These are phyloP conservation scores for Sonneratia alba DNA, from an alignment of 345 rosid genomes.

Conservation along the genomic window DNA sequence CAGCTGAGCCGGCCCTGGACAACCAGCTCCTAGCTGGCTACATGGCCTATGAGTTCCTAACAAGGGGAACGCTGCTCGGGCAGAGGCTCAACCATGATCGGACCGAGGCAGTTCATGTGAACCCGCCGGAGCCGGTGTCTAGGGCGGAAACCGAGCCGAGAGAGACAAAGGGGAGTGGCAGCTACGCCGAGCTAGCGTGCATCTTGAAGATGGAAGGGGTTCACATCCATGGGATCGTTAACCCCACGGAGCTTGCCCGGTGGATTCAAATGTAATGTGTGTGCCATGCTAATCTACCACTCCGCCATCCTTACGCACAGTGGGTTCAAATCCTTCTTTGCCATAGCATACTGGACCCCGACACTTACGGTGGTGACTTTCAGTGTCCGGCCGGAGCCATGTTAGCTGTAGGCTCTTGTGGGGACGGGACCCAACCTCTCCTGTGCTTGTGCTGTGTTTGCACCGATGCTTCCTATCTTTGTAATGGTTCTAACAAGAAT, in stretches of 20 bases:
- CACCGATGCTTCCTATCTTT: too few relatives aligned
- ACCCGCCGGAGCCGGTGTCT: conserved; percentile 4
- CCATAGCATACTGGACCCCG: too few relatives aligned
- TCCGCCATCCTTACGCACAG: too few relatives aligned
- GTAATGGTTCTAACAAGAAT: too few relatives aligned
- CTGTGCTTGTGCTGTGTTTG: too few relatives aligned
- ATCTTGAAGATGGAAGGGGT: conserved; percentile 45
- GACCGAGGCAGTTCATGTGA: conserved; percentile 4
- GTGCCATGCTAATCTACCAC: too few relatives aligned
- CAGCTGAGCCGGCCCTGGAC: conserved; percentile 20
- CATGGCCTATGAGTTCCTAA: conserved; percentile 72
- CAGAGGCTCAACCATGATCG: conserved; percentile 39
- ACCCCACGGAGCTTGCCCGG: conserved; percentile 56
- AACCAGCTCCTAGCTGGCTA: conserved; percentile 72
- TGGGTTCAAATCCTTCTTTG: too few relatives aligned
- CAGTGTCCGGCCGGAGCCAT: too few relatives aligned
- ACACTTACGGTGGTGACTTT: too few relatives aligned
- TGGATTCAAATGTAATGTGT: conserved; percentile 57
- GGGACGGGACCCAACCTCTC: too few relatives aligned
- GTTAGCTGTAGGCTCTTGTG: too few relatives aligned
- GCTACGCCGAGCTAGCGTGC: conserved; percentile 57
- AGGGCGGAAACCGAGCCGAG: conserved; percentile 16
- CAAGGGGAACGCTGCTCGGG: conserved; percentile 66
- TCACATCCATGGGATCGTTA: conserved; percentile 62
- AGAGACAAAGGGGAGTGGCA: conserved; percentile 19